These are phyloP conservation scores for Raffaelea ambrosiae DNA, from an alignment of 2,329 filamentous ascomycete species.

Conservation along the genomic window DNA sequence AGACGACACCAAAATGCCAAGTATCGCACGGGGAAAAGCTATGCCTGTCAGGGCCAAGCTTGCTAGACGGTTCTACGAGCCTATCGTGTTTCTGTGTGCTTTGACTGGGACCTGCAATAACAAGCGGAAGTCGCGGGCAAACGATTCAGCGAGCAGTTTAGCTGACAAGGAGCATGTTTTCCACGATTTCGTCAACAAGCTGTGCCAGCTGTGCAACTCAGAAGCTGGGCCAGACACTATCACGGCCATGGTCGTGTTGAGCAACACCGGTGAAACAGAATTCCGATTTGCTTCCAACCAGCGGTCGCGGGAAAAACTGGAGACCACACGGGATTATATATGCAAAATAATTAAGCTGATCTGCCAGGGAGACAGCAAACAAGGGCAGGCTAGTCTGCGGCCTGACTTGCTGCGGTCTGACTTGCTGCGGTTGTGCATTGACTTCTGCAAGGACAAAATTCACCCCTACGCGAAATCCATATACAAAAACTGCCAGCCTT, in stretches of 20 bases:
- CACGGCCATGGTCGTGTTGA: neutral
- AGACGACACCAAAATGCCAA: no score
- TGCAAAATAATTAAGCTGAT: neutral
- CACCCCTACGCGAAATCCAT: neutral
- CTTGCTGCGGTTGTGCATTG: neutral
- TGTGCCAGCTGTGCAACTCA: neutral
- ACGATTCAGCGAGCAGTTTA: neutral
- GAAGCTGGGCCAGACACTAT: neutral
- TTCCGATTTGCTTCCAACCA: slow-evolving; percentile 1
- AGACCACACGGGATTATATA: neutral
- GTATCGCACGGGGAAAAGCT: neutral
- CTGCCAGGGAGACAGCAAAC: neutral
- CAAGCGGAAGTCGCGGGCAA: neutral
- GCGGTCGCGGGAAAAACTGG: neutral
- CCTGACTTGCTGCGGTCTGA: neutral
- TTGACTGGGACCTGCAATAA: neutral
- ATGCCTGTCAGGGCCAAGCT: neutral
- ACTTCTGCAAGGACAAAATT: neutral
- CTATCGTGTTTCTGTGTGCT: neutral
- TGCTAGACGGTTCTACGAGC: neutral
- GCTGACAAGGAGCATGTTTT: neutral
- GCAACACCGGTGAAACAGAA: neutral
- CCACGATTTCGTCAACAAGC: slow-evolving; percentile 1
- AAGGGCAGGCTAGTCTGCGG: neutral
- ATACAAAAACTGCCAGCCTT: neutral